Base-by-base conservation (phyloP, 2,329 filamentous ascomycete species). In the Aquanectria penicillioides region DNA sequence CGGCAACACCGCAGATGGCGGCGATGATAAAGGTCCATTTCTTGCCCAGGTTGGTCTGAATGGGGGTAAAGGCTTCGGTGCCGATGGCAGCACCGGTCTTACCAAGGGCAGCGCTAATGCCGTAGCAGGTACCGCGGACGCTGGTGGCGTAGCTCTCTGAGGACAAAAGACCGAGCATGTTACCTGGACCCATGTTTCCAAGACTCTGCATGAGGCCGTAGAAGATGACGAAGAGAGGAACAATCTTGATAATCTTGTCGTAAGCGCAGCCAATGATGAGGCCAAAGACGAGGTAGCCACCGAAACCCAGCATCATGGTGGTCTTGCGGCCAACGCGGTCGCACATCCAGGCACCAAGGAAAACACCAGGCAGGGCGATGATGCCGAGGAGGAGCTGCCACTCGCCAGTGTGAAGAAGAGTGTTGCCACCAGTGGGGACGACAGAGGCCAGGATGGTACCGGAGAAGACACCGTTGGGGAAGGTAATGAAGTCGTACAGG, bases 1-100 rank as follows among this genome's bases (percentile, higher is more conserved):
- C 81, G 1, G 73, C 74, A 11, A 83, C 75, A 13, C 80, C 81
- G 48, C 78, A 81, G 26, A 83, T 81, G 2, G 81, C 81, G 8
- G 81, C 81, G 47, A 83, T 78, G 57, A 84, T 82, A 44, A 83
- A 83, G 0, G 81, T 83, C 79, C 79, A 83, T 28, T 73, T 74
- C 64, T 82, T 80, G 0, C 81, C 80, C 1, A 83, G 70, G 33
- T 77, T 69, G 6, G 68, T 70, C 50, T 81, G 73, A 23, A 83
- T 81, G 0, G 80, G 81, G 4, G 75, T 80, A 26, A 84, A 83
- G 0, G 78, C 81, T 52, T 84, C 76, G 2, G 80, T 84, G 0
- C 82, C 82, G 5, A 85, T 64, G 0, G 82, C 82, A 0, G 81
- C 82, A 0, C 82, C 82, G 0, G 80, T 75, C 59, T 85, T 84